Evolutionary conservation across 768 basidiomycete species (phyloP), one percentile per base, ranked within the genome.

Genomic region (Lactarius quietus): DNA sequence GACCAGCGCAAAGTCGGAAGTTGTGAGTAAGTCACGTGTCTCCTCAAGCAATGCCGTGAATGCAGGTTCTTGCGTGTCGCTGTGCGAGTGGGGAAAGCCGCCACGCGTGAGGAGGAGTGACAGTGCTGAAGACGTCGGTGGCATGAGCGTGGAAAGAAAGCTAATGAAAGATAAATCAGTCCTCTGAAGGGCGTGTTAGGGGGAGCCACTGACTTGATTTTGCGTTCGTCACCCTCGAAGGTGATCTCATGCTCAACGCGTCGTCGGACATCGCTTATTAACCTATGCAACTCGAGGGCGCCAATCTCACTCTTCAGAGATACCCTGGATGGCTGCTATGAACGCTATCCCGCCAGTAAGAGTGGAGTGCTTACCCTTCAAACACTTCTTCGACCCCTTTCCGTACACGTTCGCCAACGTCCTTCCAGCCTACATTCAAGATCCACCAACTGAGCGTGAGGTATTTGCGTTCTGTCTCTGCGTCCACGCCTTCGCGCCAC

Each of bases 361-460:
- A 17, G 15, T 26, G 14, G 33, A 33, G 41, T 4, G 74, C 90
- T 69, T 65, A 95, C 95, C 85, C 85, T 60, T 92, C 88, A 63
- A 97, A 92, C 0, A 91, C 92, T 64, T 88, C 88, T 70, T 92
- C 88, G 0, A 95, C 92, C 0, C 84, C 89, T 38, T 82, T 76
- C 69, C 87, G 77, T 0, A 95, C 90, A 43, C 91, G 79, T 68
- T 86, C 85, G 0, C 84, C 86, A 0, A 98, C 82, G 64, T 89
- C 88, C 69, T 88, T 90, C 94, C 95, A 96, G 0, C 95, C 94
- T 4, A 93, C 89, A 72, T 97, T 88, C 62, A 96, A 71, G 12
- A 96, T 79, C 93, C 94, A 96, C 93, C 94, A 98, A 43, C 87
- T 91, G 70, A 95, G 83, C 0, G 90, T 93, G 57, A 97, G 78